phyloP scores from a whole-genome alignment of 1,139 yeast genomes.

The Sugiyamaella xylanicola region DNA sequence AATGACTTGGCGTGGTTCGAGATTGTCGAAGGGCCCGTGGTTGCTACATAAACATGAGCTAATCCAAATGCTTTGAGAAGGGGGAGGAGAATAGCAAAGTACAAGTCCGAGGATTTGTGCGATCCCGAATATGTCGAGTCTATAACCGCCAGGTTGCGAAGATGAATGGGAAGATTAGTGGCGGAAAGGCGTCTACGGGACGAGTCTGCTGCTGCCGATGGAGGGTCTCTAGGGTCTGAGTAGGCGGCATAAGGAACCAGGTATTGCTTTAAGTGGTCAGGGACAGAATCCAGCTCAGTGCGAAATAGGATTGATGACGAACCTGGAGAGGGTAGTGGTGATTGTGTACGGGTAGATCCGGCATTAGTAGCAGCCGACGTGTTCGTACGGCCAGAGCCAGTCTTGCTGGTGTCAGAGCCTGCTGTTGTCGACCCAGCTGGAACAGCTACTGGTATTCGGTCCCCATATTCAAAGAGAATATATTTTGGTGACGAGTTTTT shows the following conservation, averaged over 20 bases:
- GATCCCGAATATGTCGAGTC: constrained; percentile 42
- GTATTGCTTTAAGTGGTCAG: constrained; percentile 14
- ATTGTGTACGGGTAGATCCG: not conserved
- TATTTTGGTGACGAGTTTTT: constrained; percentile 1
- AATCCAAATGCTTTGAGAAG: constrained; percentile 40
- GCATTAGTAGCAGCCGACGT: not conserved
- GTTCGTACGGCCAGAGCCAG: not conserved
- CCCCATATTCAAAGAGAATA: constrained; percentile 18
- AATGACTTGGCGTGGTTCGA: constrained; percentile 39
- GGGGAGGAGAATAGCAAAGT: constrained; percentile 39
- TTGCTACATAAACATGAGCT: constrained; percentile 42
- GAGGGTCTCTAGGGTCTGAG: constrained; percentile 4
- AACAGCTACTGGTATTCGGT: constrained; percentile 8
- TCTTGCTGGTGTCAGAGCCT: not conserved
- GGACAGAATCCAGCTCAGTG: constrained; percentile 16
- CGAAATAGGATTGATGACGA: constrained; percentile 16
- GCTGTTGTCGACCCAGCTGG: not conserved
- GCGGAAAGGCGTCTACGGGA: constrained; percentile 13
- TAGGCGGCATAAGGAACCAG: constrained; percentile 15
- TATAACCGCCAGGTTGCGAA: constrained; percentile 39
- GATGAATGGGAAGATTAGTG: constrained; percentile 30
- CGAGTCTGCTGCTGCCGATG: constrained; percentile 6
- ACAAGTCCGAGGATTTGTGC: constrained; percentile 34
- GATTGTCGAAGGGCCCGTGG: constrained; percentile 39
- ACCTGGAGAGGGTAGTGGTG: constrained; percentile 15